A percentile compares a stretch with the other conserved stretches of the same genome.
Evolutionary conservation across 495 filamentous ascomycete genomes (phyloP).

Genomic region (Talaromyces proteolyticus): DNA sequence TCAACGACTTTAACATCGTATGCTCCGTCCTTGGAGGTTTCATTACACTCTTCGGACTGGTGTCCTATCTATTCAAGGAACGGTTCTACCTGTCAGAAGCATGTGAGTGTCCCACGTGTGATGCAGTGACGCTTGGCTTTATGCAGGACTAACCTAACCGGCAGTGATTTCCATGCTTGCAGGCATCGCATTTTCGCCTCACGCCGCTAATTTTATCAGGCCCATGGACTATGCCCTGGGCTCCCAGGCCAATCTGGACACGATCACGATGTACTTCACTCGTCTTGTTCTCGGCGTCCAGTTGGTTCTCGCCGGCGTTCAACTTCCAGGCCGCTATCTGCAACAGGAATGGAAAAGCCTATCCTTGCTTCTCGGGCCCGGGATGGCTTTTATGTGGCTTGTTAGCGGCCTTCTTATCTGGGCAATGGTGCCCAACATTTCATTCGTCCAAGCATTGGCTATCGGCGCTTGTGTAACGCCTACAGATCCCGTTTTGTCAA

Average conservation of each 20-base stretch:
- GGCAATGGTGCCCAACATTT: constrained; percentile 67
- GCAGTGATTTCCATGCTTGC: constrained; percentile 78
- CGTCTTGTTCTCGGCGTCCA: constrained; percentile 89
- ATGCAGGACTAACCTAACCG: too few species aligned
- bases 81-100: constrained; percentile 89
- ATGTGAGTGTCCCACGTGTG: constrained; percentile 44
- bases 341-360: constrained; percentile 75
- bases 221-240: constrained; percentile 73
- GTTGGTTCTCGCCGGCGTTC: constrained; percentile 82
- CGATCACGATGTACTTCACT: constrained; percentile 75
- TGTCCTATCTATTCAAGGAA: constrained; percentile 86
- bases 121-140: background rate
- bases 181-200: constrained; percentile 71
- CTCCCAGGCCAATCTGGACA: constrained; percentile 49
- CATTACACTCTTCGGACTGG: constrained; percentile 80
- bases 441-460: constrained; percentile 71
- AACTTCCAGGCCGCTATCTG: constrained; percentile 85
- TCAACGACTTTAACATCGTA: constrained; percentile 87
- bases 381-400: constrained; percentile 90
- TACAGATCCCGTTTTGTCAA: constrained; percentile 85
- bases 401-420: constrained; percentile 70
- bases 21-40: constrained; percentile 80
- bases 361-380: constrained; percentile 70
- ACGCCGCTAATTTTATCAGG: constrained; percentile 69
- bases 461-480: constrained; percentile 84